Evolutionary conservation across 2,329 filamentous ascomycete genomes (phyloP).

Genomic region (Alternaria burnsii): DNA sequence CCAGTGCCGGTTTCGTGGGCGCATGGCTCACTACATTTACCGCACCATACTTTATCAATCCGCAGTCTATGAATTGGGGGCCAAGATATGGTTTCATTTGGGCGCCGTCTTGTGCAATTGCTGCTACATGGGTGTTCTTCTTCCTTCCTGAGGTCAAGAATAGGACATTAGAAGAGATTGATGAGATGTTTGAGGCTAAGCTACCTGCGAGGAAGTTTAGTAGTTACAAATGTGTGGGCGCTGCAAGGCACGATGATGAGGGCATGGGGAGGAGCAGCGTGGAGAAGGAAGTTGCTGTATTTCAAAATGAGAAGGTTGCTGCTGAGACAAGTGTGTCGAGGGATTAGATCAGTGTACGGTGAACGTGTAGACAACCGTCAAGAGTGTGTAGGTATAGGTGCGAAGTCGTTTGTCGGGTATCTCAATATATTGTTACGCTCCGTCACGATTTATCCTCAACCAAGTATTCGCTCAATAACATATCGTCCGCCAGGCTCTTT

Average conservation of each 20-base stretch:
- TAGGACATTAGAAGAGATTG: constrained; percentile 63
- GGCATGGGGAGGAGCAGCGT: constrained; percentile 28
- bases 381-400: background rate
- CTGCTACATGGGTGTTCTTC: constrained; percentile 49
- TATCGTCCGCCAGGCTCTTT: constrained; percentile 74
- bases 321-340: constrained; percentile 34
- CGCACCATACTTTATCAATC: constrained; percentile 68
- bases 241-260: constrained; percentile 19
- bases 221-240: constrained; percentile 47
- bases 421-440: constrained; percentile 6
- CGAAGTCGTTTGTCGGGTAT: background rate
- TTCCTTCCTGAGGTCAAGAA: constrained; percentile 65
- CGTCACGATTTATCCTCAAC: constrained; percentile 15
- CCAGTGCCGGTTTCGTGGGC: constrained; percentile 62
- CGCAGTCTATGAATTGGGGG: constrained; percentile 63
- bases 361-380: background rate
- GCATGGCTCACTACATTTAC: constrained; percentile 67
- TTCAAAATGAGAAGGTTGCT: constrained; percentile 39
- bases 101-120: constrained; percentile 51
- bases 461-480: constrained; percentile 69
- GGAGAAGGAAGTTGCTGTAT: constrained; percentile 34
- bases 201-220: constrained; percentile 56
- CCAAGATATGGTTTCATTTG: constrained; percentile 67
- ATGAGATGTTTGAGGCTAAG: constrained; percentile 60
- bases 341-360: constrained; percentile 21